A percentile compares a stretch with the other conserved stretches of the same genome.
Conservation (phyloP, 345 rosid genomes). For the Turritis glabra region DNA sequence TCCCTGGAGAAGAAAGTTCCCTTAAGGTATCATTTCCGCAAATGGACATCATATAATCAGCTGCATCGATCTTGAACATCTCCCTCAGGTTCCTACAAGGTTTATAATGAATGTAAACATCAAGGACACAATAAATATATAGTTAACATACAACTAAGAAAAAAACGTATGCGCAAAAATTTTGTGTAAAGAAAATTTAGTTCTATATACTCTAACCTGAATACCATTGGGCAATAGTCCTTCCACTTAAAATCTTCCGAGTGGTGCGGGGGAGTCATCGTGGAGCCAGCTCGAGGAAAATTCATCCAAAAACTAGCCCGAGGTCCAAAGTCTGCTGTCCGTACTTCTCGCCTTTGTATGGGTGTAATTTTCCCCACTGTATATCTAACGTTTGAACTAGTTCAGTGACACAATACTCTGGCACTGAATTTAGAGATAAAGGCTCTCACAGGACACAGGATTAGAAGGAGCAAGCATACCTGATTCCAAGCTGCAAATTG, state of each 20-base stretch:
- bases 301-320: slow-evolving; percentile 98
- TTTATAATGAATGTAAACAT: slow-evolving; percentile 18
- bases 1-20: slow-evolving; percentile 98
- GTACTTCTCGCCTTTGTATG: slow-evolving; percentile 84
- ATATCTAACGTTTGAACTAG: slow-evolving; percentile 54
- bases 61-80: slow-evolving; percentile 99
- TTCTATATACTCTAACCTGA: slow-evolving; percentile 61
- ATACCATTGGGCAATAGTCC: slow-evolving; percentile 98
- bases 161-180: background rate
- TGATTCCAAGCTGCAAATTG: slow-evolving; percentile 92
- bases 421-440: background rate
- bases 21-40: slow-evolving; percentile 97
- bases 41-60: slow-evolving; percentile 98
- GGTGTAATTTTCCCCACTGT: slow-evolving; percentile 99
- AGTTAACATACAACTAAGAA: background rate
- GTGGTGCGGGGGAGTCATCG: slow-evolving; percentile 87
- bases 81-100: slow-evolving; percentile 83
- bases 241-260: slow-evolving; percentile 97
- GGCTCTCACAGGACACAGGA: slow-evolving; percentile 6
- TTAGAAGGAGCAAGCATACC: slow-evolving; percentile 49
- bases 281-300: slow-evolving; percentile 90
- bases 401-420: slow-evolving; percentile 22
- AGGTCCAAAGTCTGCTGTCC: slow-evolving; percentile 88
- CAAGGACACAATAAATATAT: background rate
- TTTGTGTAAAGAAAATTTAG: background rate